These are phyloP conservation scores for Suillus variegatus DNA, from an alignment of 768 basidiomycete genomes.

Conservation along the genomic window DNA sequence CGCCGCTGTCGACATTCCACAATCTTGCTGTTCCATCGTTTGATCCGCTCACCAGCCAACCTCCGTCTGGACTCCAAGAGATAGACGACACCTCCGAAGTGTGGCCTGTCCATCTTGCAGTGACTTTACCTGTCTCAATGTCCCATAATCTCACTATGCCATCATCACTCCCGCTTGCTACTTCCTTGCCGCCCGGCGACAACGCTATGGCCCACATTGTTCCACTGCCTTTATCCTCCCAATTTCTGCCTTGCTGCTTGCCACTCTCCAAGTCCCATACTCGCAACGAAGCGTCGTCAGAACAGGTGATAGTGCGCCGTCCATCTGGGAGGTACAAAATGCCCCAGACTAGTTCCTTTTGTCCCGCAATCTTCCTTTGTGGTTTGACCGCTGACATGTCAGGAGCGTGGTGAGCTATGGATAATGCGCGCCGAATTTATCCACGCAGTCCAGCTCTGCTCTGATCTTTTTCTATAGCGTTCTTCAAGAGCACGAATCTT, in stretches of 20 bases:
- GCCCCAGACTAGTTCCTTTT: not conserved
- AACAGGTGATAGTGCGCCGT: not conserved
- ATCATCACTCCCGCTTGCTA: not conserved
- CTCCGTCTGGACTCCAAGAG: not conserved
- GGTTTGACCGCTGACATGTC: not conserved
- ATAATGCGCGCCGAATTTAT: not conserved
- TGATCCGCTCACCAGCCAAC: not conserved
- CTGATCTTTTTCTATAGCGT: not conserved
- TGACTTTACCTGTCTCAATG: not conserved
- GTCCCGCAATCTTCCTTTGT: not conserved
- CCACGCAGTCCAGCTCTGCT: not conserved
- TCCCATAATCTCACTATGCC: constrained; percentile 2
- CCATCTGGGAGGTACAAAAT: not conserved
- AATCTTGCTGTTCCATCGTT: not conserved
- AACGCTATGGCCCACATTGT: not conserved
- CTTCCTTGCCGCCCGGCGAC: not conserved
- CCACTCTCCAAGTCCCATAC: constrained; percentile 2
- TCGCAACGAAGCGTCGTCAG: not conserved
- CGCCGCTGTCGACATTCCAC: not conserved
- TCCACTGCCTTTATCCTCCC: not conserved
- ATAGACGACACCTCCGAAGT: not conserved
- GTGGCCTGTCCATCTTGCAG: not conserved
- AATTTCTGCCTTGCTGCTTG: not conserved
- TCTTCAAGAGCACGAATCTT: not conserved
- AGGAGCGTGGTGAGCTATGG: not conserved